phyloP scores from a whole-genome alignment of 352 stramenopile genomes.

The Phytophthora citricola region DNA sequence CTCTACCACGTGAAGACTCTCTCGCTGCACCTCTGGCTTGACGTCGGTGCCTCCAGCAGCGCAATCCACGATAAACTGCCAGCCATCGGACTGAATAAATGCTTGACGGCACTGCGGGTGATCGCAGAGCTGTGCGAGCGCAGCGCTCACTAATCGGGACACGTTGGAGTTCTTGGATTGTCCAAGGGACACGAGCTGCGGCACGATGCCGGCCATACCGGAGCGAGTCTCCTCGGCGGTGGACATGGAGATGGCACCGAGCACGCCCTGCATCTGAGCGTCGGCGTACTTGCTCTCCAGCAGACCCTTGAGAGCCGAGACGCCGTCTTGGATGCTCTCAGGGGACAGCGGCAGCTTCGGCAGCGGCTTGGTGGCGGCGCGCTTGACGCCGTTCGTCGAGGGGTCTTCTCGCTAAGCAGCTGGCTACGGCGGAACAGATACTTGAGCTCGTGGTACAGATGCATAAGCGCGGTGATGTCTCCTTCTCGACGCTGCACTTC shows the following conservation, averaged over 20 bases:
- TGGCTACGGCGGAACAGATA: constrained; percentile 78
- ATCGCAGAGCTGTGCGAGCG: constrained; percentile 82
- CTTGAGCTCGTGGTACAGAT: constrained; percentile 81
- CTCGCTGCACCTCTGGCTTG: constrained; percentile 78
- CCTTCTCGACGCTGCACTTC: constrained; percentile 79
- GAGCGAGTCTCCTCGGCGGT: constrained; percentile 60
- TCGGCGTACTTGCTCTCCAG: constrained; percentile 82
- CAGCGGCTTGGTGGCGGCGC: constrained; percentile 67
- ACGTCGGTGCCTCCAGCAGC: constrained; percentile 68
- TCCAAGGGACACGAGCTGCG: constrained; percentile 68
- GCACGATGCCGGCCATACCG: constrained; percentile 72
- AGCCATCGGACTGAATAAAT: constrained; percentile 82
- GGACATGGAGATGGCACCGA: constrained; percentile 84
- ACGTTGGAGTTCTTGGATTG: constrained; percentile 73
- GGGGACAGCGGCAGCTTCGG: constrained; percentile 55
- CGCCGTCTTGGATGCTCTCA: constrained; percentile 59
- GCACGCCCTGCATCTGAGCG: constrained; percentile 82
- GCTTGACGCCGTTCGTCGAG: constrained; percentile 60
- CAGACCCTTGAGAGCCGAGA: constrained; percentile 71
- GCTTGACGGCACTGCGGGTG: constrained; percentile 84
- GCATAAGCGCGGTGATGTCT: constrained; percentile 85
- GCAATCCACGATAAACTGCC: constrained; percentile 86
- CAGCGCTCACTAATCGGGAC: constrained; percentile 69
- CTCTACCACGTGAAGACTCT: constrained; percentile 89
- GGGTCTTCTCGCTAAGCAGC: constrained; percentile 70